Percentiles rank a stretch among this genome's conserved stretches.
These are phyloP conservation scores for Sarocladium brachiariae DNA, from an alignment of 2,329 filamentous ascomycete species.

Conservation along the genomic window DNA sequence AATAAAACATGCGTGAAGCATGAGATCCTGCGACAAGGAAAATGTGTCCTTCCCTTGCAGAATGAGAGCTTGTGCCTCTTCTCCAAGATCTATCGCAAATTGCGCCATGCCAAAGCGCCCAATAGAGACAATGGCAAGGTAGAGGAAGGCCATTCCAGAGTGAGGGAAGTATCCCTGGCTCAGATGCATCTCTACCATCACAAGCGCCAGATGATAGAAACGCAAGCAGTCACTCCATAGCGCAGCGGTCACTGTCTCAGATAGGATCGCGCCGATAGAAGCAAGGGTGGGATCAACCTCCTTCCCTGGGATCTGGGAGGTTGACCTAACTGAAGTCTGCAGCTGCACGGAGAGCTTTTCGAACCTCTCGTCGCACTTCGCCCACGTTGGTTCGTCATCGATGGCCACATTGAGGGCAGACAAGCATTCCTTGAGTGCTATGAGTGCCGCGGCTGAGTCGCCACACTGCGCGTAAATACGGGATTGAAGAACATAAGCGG, in stretches of 20 bases:
- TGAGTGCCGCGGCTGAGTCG: constrained; percentile 62
- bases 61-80: constrained; percentile 56
- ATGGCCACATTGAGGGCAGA: constrained; percentile 61
- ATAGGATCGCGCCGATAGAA: constrained; percentile 62
- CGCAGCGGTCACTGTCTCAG: constrained; percentile 62
- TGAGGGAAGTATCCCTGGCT: constrained; percentile 60
- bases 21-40: constrained; percentile 60
- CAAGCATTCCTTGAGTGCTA: constrained; percentile 64
- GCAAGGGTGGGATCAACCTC: constrained; percentile 47
- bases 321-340: constrained; percentile 45
- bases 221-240: constrained; percentile 67
- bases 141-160: constrained; percentile 60
- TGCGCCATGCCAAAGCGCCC: constrained; percentile 65
- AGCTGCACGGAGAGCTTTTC: constrained; percentile 54
- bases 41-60: constrained; percentile 57
- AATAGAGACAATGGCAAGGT: constrained; percentile 60
- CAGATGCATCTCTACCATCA: constrained; percentile 61
- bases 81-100: constrained; percentile 59
- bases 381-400: constrained; percentile 59
- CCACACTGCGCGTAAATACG: constrained; percentile 71
- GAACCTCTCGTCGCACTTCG: constrained; percentile 73
- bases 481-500: constrained; percentile 76
- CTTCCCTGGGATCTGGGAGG: constrained; percentile 36
- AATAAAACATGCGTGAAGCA: constrained; percentile 62
- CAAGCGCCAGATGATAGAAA: constrained; percentile 65